Evolutionary conservation across 2,329 filamentous ascomycete genomes (phyloP).

Genomic region (Clarireedia homoeocarpa): DNA sequence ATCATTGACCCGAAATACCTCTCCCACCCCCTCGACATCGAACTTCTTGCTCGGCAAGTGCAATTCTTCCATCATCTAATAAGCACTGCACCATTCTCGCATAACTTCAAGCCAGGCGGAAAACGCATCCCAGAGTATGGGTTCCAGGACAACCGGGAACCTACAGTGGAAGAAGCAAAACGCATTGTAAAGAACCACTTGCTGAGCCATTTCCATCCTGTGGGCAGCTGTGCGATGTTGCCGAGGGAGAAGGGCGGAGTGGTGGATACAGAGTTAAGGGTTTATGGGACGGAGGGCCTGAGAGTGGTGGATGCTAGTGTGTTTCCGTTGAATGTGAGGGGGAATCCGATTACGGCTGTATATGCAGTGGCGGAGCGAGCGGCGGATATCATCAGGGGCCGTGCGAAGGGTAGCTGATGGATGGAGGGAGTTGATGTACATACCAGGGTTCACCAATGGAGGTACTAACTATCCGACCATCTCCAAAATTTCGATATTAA

Average conservation of each 20-base stretch:
- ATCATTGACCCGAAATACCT: constrained; percentile 36
- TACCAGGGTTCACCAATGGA: no score
- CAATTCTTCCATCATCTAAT: neutral
- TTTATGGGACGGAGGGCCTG: neutral
- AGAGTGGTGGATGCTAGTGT: constrained; percentile 4
- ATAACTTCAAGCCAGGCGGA: neutral
- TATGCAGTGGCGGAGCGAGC: constrained; percentile 8
- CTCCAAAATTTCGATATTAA: no score
- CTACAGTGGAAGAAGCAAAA: neutral
- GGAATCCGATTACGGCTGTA: neutral
- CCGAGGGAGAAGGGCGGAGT: constrained; percentile 1
- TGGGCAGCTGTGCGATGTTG: constrained; percentile 1
- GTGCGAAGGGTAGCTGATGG: neutral
- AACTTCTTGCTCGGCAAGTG: neutral
- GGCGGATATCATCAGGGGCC: constrained; percentile 4
- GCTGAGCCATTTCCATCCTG: neutral
- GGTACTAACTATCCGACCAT: no score
- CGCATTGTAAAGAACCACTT: neutral
- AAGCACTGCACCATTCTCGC: neutral
- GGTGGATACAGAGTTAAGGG: constrained; percentile 1
- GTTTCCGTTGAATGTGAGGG: neutral
- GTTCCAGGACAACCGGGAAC: neutral
- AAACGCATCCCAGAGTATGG: neutral
- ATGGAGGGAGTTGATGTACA: no score
- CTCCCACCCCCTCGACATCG: constrained; percentile 1